Evolutionary conservation across 2,329 filamentous ascomycete genomes (phyloP).

Genomic region (Byssochlamys sp.): DNA sequence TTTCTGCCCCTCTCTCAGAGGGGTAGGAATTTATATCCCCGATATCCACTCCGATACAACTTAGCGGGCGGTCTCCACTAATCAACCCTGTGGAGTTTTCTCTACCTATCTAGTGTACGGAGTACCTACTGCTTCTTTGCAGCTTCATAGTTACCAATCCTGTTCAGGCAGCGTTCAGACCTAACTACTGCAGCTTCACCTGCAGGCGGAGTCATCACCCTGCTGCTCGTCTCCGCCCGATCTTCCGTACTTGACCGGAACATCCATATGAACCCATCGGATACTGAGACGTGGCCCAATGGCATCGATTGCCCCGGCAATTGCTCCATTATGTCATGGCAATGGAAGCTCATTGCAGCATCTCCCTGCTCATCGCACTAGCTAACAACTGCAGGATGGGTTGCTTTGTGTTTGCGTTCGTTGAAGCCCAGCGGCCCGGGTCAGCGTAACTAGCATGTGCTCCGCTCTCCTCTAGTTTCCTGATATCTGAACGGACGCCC

Average conservation of each 20-base stretch:
- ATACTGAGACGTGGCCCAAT: constrained; percentile 36
- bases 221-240: constrained; percentile 20
- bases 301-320: constrained; percentile 17
- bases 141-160: neutral
- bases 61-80: neutral
- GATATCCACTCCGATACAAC: neutral
- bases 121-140: neutral
- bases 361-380: constrained; percentile 19
- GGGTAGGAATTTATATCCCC: neutral
- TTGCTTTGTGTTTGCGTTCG: constrained; percentile 23
- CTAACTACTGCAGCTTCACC: constrained; percentile 20
- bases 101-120: neutral
- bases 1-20: neutral
- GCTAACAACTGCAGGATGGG: constrained; percentile 23
- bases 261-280: constrained; percentile 18
- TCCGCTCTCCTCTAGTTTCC: neutral
- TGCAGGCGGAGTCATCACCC: constrained; percentile 19
- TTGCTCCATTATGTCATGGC: constrained; percentile 25
- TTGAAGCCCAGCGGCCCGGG: constrained; percentile 6
- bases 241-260: constrained; percentile 13
- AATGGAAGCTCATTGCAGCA: constrained; percentile 21
- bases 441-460: neutral
- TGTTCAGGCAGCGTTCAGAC: neutral
- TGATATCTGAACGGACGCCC: constrained; percentile 2
- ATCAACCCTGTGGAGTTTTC: neutral